A percentile compares a stretch with the other conserved stretches of the same genome.
These are phyloP conservation scores for Allium sativum DNA, from an alignment of 106 monocot genomes.

Conservation along the genomic window DNA sequence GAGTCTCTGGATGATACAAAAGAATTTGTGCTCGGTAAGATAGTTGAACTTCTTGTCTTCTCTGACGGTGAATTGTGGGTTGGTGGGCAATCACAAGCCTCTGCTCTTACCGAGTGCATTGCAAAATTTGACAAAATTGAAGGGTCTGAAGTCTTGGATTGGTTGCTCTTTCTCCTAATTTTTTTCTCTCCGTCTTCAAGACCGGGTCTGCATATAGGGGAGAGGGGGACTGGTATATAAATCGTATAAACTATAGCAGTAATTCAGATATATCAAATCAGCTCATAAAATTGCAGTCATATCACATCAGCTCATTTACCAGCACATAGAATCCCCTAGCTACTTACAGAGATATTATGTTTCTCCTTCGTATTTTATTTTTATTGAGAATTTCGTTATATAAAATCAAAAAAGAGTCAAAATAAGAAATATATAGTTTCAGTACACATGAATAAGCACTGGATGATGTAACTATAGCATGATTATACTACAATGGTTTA, in stretches of 20 bases:
- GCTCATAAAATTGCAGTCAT: no score
- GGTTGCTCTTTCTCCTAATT: constrained; percentile 63
- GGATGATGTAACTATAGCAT: no score
- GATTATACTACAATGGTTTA: no score
- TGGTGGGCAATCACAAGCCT: constrained; percentile 98
- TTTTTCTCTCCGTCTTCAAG: constrained; percentile 83
- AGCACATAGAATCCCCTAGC: no score
- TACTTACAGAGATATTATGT: no score
- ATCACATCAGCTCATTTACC: no score
- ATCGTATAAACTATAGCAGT: neutral
- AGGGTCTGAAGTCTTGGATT: constrained; percentile 46
- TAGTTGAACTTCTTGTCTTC: constrained; percentile 33
- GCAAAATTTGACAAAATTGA: constrained; percentile 94
- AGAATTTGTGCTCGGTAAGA: constrained; percentile 48
- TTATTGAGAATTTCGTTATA: no score
- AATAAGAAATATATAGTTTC: no score
- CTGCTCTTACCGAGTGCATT: constrained; percentile 95
- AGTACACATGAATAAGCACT: no score
- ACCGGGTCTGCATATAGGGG: constrained; percentile 62
- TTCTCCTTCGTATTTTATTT: no score
- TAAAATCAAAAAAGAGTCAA: no score
- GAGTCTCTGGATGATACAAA: constrained; percentile 35
- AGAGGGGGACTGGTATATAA: neutral
- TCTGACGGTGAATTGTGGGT: constrained; percentile 35
- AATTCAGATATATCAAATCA: neutral